Evolutionary conservation across 257 asterid species (phyloP).

Genomic region (Scutellaria minor): DNA sequence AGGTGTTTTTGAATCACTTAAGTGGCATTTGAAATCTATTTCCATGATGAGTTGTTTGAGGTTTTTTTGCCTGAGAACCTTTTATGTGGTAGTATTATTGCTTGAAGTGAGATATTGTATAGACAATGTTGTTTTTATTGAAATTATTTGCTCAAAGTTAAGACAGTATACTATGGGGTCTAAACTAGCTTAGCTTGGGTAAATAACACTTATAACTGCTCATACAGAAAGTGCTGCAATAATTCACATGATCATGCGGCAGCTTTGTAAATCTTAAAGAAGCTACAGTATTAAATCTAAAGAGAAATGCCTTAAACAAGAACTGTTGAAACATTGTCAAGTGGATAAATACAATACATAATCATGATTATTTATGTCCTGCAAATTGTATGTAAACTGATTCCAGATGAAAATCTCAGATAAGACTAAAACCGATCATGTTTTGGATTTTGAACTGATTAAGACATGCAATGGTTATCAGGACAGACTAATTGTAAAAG

Average conservation of each 20-base stretch:
- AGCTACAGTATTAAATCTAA: neutral
- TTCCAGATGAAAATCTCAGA: conserved; percentile 15
- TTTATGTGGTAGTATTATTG: neutral
- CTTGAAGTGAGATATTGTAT: neutral
- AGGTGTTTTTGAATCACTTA: too few relatives aligned
- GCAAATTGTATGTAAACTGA: neutral
- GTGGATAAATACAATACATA: neutral
- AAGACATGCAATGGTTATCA: neutral
- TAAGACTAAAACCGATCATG: neutral
- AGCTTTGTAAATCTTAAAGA: neutral
- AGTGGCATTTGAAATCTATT: too few relatives aligned
- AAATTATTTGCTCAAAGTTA: conserved; percentile 4
- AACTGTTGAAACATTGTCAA: neutral
- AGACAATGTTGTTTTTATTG: neutral
- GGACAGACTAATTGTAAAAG: neutral
- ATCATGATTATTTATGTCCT: conserved; percentile 3
- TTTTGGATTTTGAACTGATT: neutral
- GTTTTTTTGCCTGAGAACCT: neutral
- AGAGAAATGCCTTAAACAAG: neutral
- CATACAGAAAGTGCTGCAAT: neutral
- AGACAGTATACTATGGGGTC: conserved; percentile 1
- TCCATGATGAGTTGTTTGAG: too few relatives aligned
- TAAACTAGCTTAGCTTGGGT: conserved; percentile 14
- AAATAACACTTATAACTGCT: neutral
- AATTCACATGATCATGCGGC: neutral